Evolutionary conservation across 371 early-diverging fungal species (phyloP).

Genomic region (Lichtheimia ramosa): DNA sequence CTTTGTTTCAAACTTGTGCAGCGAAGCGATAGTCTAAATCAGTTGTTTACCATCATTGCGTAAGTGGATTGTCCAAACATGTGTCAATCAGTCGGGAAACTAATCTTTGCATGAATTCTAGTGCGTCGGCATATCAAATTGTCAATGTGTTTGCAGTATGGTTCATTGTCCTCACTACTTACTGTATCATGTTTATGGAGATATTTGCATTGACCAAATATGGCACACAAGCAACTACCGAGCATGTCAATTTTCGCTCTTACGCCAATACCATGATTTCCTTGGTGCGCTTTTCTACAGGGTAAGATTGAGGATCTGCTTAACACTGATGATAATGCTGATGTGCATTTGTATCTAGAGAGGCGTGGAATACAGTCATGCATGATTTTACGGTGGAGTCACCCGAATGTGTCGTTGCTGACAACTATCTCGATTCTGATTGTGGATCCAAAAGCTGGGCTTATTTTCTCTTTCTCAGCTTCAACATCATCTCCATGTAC

Average conservation of each 20-base stretch:
- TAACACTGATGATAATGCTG: no score
- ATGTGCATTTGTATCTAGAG: conserved; percentile 34
- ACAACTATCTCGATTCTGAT: conserved; percentile 59
- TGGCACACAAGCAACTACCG: conserved; percentile 53
- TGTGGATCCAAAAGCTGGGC: conserved; percentile 68
- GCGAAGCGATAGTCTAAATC: conserved; percentile 63
- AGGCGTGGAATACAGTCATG: conserved; percentile 76
- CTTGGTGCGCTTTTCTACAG: conserved; percentile 66
- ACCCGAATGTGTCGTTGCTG: conserved; percentile 61
- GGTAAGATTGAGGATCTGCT: conserved; percentile 34
- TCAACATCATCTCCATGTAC: conserved; percentile 77
- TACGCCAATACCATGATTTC: conserved; percentile 61
- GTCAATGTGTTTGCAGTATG: conserved; percentile 66
- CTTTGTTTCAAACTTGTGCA: conserved; percentile 68
- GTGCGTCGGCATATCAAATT: conserved; percentile 62
- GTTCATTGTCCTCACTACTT: conserved; percentile 66
- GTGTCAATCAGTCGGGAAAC: not conserved
- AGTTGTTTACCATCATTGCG: conserved; percentile 70
- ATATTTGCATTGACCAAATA: conserved; percentile 70
- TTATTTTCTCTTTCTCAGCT: conserved; percentile 64
- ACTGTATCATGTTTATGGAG: conserved; percentile 72
- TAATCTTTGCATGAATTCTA: conserved; percentile 7
- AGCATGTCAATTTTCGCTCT: conserved; percentile 65
- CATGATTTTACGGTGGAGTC: conserved; percentile 64
- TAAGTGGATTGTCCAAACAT: conserved; percentile 23